Evolutionary conservation across 1,284 basidiomycete genomes (phyloP).

Genomic region (Kwoniella shivajii): DNA sequence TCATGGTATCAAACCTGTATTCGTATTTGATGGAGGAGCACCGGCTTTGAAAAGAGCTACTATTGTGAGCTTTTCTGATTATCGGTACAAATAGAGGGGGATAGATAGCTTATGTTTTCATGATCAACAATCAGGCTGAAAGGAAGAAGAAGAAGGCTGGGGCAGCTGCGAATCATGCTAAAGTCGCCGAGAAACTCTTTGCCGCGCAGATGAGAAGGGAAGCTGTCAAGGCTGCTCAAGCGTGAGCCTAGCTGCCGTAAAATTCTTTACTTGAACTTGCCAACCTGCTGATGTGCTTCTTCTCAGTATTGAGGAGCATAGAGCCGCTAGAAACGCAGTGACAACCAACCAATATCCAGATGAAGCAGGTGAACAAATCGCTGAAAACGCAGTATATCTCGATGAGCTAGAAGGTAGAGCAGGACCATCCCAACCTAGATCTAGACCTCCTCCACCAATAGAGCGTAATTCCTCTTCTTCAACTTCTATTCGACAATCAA

Average conservation of each 20-base stretch:
- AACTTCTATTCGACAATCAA: slow-evolving; percentile 2
- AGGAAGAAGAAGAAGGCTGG: slow-evolving; percentile 85
- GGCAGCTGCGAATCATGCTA: slow-evolving; percentile 77
- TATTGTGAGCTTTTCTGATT: slow-evolving; percentile 63
- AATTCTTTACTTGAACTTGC: not conserved
- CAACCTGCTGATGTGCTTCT: slow-evolving; percentile 1
- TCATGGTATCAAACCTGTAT: slow-evolving; percentile 95
- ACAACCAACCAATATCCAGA: slow-evolving; percentile 33
- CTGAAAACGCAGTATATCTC: slow-evolving; percentile 76
- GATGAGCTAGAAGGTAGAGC: slow-evolving; percentile 70
- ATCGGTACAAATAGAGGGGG: not conserved
- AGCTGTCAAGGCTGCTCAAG: slow-evolving; percentile 74
- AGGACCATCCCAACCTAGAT: slow-evolving; percentile 28
- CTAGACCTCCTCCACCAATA: slow-evolving; percentile 3
- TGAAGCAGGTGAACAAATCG: slow-evolving; percentile 56
- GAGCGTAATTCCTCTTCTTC: slow-evolving; percentile 1
- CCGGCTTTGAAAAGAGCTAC: slow-evolving; percentile 83
- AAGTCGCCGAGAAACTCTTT: slow-evolving; percentile 85
- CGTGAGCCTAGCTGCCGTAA: slow-evolving; percentile 41
- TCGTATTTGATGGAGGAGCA: slow-evolving; percentile 95
- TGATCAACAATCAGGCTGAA: slow-evolving; percentile 63
- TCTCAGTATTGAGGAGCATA: slow-evolving; percentile 29
- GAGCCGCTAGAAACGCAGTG: slow-evolving; percentile 36
- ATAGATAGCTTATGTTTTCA: not conserved
- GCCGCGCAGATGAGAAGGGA: slow-evolving; percentile 91